phyloP scores from a whole-genome alignment of 306 rosid genomes.

The Pyrus communis region DNA sequence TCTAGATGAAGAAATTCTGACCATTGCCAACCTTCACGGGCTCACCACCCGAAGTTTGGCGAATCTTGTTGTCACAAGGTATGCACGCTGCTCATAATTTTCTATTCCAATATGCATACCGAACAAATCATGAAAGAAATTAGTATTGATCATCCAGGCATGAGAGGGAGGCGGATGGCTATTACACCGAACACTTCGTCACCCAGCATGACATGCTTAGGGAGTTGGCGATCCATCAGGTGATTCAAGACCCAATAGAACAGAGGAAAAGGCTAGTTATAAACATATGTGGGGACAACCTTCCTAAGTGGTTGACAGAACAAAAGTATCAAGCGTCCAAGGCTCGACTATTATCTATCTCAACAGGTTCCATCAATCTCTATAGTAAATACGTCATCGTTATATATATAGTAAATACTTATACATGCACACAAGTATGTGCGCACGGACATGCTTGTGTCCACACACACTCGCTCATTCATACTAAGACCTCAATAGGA shows the following conservation, averaged over 20 bases:
- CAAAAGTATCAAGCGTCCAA: slow-evolving; percentile 18
- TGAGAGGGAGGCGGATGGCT: slow-evolving; percentile 22
- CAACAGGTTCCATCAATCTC: slow-evolving; percentile 35
- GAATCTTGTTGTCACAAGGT: slow-evolving; percentile 45
- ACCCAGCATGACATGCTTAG: slow-evolving; percentile 51
- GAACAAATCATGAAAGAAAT: background rate
- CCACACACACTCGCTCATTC: background rate
- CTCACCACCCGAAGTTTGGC: slow-evolving; percentile 27
- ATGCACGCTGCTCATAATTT: background rate
- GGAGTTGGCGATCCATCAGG: slow-evolving; percentile 47
- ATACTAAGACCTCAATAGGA: background rate
- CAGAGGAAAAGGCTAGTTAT: slow-evolving; percentile 40
- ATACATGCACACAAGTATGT: background rate
- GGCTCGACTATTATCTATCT: slow-evolving; percentile 47
- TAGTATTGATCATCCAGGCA: slow-evolving; percentile 23
- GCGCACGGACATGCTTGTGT: background rate
- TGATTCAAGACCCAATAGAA: slow-evolving; percentile 15
- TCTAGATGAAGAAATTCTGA: slow-evolving; percentile 22
- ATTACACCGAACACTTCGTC: slow-evolving; percentile 41
- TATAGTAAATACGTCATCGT: background rate
- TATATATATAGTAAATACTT: background rate
- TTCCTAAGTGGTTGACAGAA: slow-evolving; percentile 51
- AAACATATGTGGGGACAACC: slow-evolving; percentile 29
- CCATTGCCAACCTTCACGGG: slow-evolving; percentile 32
- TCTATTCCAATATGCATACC: background rate